These are phyloP conservation scores for Yamadazyma sp. DNA, from an alignment of 1,139 yeast genomes.

Conservation along the genomic window DNA sequence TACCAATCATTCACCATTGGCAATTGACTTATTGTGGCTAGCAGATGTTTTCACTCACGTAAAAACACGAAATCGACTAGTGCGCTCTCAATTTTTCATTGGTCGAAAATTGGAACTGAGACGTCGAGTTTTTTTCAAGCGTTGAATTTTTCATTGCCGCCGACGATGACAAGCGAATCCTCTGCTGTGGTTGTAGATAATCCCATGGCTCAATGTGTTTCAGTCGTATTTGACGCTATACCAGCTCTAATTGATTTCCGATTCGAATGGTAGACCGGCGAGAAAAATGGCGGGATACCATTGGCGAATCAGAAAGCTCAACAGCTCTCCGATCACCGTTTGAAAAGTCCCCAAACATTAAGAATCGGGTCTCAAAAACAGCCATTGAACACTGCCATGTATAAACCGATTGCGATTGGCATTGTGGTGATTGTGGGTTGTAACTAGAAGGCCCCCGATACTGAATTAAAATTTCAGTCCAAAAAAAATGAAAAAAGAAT, in stretches of 20 bases:
- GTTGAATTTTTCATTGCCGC: not conserved
- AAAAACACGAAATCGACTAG: not conserved
- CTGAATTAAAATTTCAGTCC: too few species aligned
- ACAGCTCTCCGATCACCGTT: not conserved
- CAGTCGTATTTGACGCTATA: too few species aligned
- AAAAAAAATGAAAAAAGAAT: too few species aligned
- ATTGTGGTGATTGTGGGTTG: not conserved
- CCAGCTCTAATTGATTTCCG: too few species aligned
- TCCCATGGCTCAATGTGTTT: too few species aligned
- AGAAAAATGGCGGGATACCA: constrained; percentile 3
- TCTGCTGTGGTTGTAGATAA: too few species aligned
- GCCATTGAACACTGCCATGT: not conserved
- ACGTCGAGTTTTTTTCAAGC: constrained; percentile 2
- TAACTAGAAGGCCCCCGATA: too few species aligned
- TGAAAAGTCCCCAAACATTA: too few species aligned
- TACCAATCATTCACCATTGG: not conserved
- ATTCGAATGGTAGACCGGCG: not conserved
- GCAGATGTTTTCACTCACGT: not conserved
- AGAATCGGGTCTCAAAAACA: not conserved
- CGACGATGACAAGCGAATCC: not conserved
- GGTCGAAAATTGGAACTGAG: constrained; percentile 3
- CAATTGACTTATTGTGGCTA: not conserved
- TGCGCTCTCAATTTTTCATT: constrained; percentile 4
- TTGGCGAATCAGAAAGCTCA: constrained; percentile 4
- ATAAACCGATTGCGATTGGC: not conserved